phyloP scores from a whole-genome alignment of 805 yeast genomes.

The Candida orba region DNA sequence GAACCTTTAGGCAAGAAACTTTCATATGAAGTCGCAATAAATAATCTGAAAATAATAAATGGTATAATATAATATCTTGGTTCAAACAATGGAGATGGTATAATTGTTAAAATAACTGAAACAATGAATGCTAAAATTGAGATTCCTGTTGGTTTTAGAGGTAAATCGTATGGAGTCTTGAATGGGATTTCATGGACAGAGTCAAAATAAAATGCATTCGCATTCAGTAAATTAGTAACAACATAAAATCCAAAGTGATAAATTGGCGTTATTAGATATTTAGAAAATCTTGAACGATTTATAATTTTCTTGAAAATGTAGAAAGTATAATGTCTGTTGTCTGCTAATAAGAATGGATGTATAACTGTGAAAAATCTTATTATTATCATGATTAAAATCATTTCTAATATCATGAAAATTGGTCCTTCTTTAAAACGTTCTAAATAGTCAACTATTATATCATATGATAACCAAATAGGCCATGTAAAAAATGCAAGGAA shows the following conservation, averaged over 20 bases:
- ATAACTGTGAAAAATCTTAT: constrained; percentile 59
- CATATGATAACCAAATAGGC: constrained; percentile 62
- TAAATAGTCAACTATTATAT: constrained; percentile 34
- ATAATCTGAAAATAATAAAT: constrained; percentile 63
- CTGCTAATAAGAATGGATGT: constrained; percentile 90
- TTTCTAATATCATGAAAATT: constrained; percentile 25
- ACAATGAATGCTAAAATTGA: constrained; percentile 44
- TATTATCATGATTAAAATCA: constrained; percentile 33
- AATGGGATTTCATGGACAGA: constrained; percentile 31
- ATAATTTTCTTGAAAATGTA: constrained; percentile 72
- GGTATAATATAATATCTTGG: constrained; percentile 91
- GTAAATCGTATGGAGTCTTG: constrained; percentile 28
- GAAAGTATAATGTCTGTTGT: constrained; percentile 89
- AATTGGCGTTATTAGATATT: constrained; percentile 49
- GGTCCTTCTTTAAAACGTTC: constrained; percentile 23
- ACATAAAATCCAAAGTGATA: constrained; percentile 55
- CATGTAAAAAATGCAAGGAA: constrained; percentile 59
- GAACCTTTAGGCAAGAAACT: constrained; percentile 19
- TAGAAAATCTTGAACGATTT: constrained; percentile 37
- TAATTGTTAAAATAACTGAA: constrained; percentile 53
- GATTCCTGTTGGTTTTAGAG: constrained; percentile 35
- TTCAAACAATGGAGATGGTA: constrained; percentile 90
- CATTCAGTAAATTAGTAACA: constrained; percentile 29
- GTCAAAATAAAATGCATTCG: constrained; percentile 28
- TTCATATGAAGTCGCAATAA: constrained; percentile 35